Percentiles rank a stretch among this genome's conserved stretches.
phyloP scores from a whole-genome alignment of 164 flowering plant species.

The Dillenia suffruticosa region DNA sequence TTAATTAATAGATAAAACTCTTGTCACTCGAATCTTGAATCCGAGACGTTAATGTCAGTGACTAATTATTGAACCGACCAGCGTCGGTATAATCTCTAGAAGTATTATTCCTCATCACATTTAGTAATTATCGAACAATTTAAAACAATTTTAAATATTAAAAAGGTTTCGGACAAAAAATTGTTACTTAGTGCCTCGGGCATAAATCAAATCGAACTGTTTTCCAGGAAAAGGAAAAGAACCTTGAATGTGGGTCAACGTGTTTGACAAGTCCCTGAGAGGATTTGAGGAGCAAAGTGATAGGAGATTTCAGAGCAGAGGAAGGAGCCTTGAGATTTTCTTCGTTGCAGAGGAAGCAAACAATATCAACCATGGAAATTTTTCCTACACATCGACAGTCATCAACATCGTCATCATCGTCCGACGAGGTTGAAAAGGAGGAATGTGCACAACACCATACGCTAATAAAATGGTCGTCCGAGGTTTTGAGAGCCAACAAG shows the following conservation, averaged over 20 bases:
- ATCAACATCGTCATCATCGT: background rate
- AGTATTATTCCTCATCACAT: no score
- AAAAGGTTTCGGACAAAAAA: no score
- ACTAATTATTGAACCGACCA: no score
- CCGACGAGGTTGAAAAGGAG: background rate
- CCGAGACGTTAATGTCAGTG: no score
- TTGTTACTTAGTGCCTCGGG: no score
- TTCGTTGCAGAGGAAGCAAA: conserved; percentile 54
- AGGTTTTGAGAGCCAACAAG: conserved; percentile 40
- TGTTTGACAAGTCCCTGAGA: conserved; percentile 41
- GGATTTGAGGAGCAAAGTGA: conserved; percentile 43
- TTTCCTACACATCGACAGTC: conserved; percentile 71
- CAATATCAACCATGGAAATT: conserved; percentile 76
- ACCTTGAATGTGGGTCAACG: conserved; percentile 72
- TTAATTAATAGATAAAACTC: no score
- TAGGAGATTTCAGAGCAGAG: conserved; percentile 53
- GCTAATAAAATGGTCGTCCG: conserved; percentile 53
- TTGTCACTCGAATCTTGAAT: no score
- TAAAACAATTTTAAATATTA: no score
- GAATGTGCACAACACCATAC: conserved; percentile 67
- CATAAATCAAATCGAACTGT: no score
- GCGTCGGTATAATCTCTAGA: no score
- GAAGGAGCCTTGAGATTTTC: conserved; percentile 50
- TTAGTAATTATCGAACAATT: no score
- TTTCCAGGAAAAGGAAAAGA: no score